Evolutionary conservation across 164 flowering plant species (phyloP).

Genomic region (Macadamia integrifolia): DNA sequence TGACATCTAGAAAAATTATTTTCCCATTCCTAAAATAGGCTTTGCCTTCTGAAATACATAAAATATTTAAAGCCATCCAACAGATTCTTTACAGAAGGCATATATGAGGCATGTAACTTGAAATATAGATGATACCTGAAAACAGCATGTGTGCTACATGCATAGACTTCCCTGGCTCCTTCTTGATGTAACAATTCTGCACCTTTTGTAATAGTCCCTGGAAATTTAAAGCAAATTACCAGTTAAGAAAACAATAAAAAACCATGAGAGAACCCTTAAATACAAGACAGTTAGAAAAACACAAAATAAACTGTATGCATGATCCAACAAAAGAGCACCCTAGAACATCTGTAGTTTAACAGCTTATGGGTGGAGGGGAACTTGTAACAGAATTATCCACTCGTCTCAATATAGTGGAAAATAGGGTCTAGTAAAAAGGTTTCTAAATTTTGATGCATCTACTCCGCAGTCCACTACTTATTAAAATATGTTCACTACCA

Average conservation of each 20-base stretch:
- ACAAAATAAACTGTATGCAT: background rate
- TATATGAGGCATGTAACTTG: background rate
- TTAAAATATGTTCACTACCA: background rate
- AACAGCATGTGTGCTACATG: conserved; percentile 84
- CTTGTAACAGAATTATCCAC: background rate
- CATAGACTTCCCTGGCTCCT: conserved; percentile 86
- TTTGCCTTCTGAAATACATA: background rate
- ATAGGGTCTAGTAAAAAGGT: no score
- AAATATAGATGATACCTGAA: conserved; percentile 42
- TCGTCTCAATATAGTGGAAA: no score
- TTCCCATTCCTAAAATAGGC: background rate
- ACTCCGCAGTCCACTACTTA: no score
- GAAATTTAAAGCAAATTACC: background rate
- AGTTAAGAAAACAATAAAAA: background rate
- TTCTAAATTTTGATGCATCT: no score
- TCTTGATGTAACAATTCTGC: conserved; percentile 71
- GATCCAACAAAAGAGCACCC: background rate
- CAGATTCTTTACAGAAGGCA: background rate
- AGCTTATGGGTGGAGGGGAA: background rate
- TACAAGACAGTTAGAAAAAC: background rate
- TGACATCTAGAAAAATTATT: no score
- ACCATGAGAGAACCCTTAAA: background rate
- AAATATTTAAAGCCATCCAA: background rate
- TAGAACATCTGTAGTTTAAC: background rate
- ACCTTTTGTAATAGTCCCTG: conserved; percentile 81